Evolutionary conservation across 2,329 filamentous ascomycete genomes (phyloP), one percentile per base, ranked within the genome.

Genomic region (Colletotrichum simmondsii): DNA sequence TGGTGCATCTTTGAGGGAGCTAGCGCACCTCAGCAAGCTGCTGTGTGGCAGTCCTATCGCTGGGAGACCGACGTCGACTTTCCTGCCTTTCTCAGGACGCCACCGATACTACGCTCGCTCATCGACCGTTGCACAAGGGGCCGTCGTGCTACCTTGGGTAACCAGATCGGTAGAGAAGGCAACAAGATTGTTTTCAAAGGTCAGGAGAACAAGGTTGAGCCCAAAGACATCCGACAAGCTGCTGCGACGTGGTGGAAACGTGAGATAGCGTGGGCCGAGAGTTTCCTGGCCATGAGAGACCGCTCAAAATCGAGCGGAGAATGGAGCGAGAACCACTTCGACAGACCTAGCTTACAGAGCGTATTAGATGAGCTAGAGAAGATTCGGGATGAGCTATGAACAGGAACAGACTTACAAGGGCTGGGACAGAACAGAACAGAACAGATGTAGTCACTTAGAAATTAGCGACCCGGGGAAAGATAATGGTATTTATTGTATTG

Each of bases 1-100:
- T 92, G 89, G 89, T 91, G 90, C 77, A 86, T 91, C 19, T 91
- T 91, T 69, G 90, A 92, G 77, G 89, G 88, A 24, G 86, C 87
- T 76, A 88, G 87, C 71, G 89, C 88, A 2, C 89, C 89, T 2
- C 88, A 91, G 76, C 84, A 84, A 73, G 86, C 87, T 2, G 86
- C 88, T 4, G 84, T 90, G 14, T 91, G 89, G 89, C 85, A 89
- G 74, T 91, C 89, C 58, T 91, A 91, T 77, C 82, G 81, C 19
- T 87, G 85, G 80, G 89, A 91, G 77, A 87, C 89, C 2, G 81
- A 86, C 19, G 80, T 89, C 14, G 88, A 90, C 78, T 92, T 91
- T 68, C 90, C 90, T 0, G 80, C 82, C 10, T 91, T 87, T 77
- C 76, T 77, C 16, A 80, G 79, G 35, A 89, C 88, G 6, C 89